Conservation (phyloP, 202 grass and related monocot genomes). For the Cymbopogon flexuosus region DNA sequence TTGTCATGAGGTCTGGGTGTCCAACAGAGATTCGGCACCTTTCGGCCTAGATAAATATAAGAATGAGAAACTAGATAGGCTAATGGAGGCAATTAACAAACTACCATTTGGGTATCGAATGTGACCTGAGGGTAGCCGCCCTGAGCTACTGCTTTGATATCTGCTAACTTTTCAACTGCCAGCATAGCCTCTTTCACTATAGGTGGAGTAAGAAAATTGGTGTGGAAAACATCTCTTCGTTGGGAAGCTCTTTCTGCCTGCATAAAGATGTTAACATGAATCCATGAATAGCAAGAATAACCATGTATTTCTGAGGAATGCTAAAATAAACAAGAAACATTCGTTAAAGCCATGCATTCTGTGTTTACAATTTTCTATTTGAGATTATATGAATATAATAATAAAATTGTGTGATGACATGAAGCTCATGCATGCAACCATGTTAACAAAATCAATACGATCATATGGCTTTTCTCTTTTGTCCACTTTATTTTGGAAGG, state of each 20-base stretch:
- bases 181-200: slow-evolving; percentile 62
- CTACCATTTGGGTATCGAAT: slow-evolving; percentile 6
- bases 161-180: slow-evolving; percentile 63
- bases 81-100: not conserved
- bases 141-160: slow-evolving; percentile 74
- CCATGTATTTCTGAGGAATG: not conserved
- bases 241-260: slow-evolving; percentile 60
- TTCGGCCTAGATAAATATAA: slow-evolving; percentile 61
- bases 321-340: not conserved
- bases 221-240: slow-evolving; percentile 69
- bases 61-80: slow-evolving; percentile 12
- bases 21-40: slow-evolving; percentile 81
- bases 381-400: not conserved
- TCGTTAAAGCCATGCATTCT: not conserved
- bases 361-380: not conserved
- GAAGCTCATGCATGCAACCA: not conserved
- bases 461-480: not conserved
- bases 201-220: slow-evolving; percentile 83
- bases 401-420: not conserved
- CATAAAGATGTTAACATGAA: slow-evolving; percentile 16
- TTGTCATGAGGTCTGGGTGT: slow-evolving; percentile 57
- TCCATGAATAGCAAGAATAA: slow-evolving; percentile 14
- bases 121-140: slow-evolving; percentile 89
- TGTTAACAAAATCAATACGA: not conserved
- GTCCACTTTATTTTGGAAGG: not conserved